Percentiles rank a stretch among this genome's conserved stretches.
These are phyloP conservation scores for Pleurostoma richardsiae DNA, from an alignment of 2,329 filamentous ascomycete genomes.

Conservation along the genomic window DNA sequence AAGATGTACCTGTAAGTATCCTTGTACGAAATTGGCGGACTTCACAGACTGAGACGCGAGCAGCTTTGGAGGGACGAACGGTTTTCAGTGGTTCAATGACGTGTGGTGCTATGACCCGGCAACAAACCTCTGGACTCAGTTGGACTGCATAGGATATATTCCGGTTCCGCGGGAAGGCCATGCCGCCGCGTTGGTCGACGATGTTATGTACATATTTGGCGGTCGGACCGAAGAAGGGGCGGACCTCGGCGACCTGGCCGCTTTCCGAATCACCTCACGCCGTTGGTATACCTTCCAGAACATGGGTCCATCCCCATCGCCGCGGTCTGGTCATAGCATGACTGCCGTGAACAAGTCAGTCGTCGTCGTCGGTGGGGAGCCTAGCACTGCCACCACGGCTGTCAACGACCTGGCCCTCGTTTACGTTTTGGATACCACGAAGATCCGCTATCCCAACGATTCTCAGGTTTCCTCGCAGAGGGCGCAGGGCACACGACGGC, in stretches of 20 bases:
- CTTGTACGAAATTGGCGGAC: not conserved
- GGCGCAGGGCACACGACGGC: slow-evolving; percentile 17
- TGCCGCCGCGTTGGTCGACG: slow-evolving; percentile 86
- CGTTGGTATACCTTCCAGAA: slow-evolving; percentile 99
- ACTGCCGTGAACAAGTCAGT: slow-evolving; percentile 90
- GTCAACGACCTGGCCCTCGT: slow-evolving; percentile 81
- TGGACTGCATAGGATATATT: slow-evolving; percentile 97
- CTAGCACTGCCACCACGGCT: slow-evolving; percentile 78
- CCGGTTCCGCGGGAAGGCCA: slow-evolving; percentile 91
- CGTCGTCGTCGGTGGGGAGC: slow-evolving; percentile 88
- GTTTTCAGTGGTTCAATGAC: slow-evolving; percentile 96
- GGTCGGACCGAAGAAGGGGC: slow-evolving; percentile 90
- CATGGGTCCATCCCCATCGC: slow-evolving; percentile 93
- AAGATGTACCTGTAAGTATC: slow-evolving; percentile 82
- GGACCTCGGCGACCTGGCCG: slow-evolving; percentile 88
- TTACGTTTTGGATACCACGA: slow-evolving; percentile 89
- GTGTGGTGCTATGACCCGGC: slow-evolving; percentile 94
- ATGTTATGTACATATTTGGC: slow-evolving; percentile 99
- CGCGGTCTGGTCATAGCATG: slow-evolving; percentile 96
- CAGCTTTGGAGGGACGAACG: slow-evolving; percentile 96
- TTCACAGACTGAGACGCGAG: slow-evolving; percentile 6
- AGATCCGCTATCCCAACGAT: slow-evolving; percentile 94
- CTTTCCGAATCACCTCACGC: slow-evolving; percentile 67
- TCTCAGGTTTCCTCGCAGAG: slow-evolving; percentile 30
- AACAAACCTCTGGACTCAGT: slow-evolving; percentile 75